Conservation (phyloP, 768 basidiomycete genomes). For the Strobilomyces dryophilus region DNA sequence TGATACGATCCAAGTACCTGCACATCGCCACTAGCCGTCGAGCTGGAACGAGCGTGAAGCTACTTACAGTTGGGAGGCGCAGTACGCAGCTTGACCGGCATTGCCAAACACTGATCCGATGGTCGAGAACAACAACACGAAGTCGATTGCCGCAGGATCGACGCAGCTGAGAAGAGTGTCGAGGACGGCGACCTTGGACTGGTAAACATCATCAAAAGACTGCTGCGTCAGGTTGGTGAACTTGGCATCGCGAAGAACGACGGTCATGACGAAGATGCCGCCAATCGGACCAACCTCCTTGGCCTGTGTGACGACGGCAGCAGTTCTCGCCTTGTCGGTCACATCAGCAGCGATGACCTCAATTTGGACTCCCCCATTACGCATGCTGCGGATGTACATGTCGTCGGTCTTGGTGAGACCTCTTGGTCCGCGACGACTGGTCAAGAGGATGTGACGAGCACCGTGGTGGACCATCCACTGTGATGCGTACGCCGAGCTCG, state of each 20-base stretch:
- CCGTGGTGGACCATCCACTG: slow-evolving; percentile 33
- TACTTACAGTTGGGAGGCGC: slow-evolving; percentile 20
- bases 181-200: slow-evolving; percentile 20
- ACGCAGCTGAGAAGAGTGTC: slow-evolving; percentile 15
- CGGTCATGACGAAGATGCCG: slow-evolving; percentile 33
- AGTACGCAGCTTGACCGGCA: slow-evolving; percentile 23
- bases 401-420: slow-evolving; percentile 21
- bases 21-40: neutral
- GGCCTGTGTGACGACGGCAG: slow-evolving; percentile 20
- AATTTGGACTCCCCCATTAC: slow-evolving; percentile 20
- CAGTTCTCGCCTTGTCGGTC: slow-evolving; percentile 18
- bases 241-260: slow-evolving; percentile 31
- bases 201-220: slow-evolving; percentile 26
- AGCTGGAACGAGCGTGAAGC: neutral
- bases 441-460: slow-evolving; percentile 31
- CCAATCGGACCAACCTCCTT: slow-evolving; percentile 25
- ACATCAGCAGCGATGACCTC: slow-evolving; percentile 29
- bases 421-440: slow-evolving; percentile 22
- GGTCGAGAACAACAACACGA: slow-evolving; percentile 33
- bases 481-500: slow-evolving; percentile 24
- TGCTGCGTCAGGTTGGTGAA: slow-evolving; percentile 33
- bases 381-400: slow-evolving; percentile 28
- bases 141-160: slow-evolving; percentile 23
- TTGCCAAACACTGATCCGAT: slow-evolving; percentile 32
- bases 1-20: slow-evolving; percentile 32